Conservation (phyloP, 2,329 filamentous ascomycete species). For the Chalaropsis thielavioides region DNA sequence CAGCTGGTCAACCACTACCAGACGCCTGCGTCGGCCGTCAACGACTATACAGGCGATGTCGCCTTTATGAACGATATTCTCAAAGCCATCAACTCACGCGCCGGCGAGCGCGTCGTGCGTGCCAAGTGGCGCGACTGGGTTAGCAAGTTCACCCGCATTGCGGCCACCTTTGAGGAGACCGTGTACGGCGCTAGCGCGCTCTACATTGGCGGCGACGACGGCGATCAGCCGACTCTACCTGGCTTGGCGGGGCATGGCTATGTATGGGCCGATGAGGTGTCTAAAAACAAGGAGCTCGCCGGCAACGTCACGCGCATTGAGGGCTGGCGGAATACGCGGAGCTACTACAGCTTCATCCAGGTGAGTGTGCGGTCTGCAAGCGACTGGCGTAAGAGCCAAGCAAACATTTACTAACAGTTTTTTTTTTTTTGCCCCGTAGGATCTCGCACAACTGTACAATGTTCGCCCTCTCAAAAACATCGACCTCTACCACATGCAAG, state of each 20-base stretch:
- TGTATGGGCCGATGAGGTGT: conserved; percentile 76
- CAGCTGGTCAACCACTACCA: conserved; percentile 29
- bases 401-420: neutral
- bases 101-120: conserved; percentile 78
- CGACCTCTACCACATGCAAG: conserved; percentile 83
- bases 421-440: conserved; percentile 28
- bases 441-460: conserved; percentile 49
- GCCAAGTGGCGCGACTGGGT: conserved; percentile 92
- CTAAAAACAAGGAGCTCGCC: conserved; percentile 72
- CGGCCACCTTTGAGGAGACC: conserved; percentile 85
- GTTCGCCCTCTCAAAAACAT: conserved; percentile 59
- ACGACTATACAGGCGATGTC: conserved; percentile 70
- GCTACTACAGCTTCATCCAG: conserved; percentile 91
- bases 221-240: conserved; percentile 43
- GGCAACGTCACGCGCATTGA: conserved; percentile 89
- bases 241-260: conserved; percentile 69
- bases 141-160: conserved; percentile 81
- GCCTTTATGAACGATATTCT: conserved; percentile 80
- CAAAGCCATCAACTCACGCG: conserved; percentile 67
- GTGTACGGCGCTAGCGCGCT: conserved; percentile 89
- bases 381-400: no score
- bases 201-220: conserved; percentile 66
- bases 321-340: conserved; percentile 89
- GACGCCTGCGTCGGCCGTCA: conserved; percentile 29
- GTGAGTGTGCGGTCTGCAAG: conserved; percentile 27